Evolutionary conservation across 306 rosid genomes (phyloP).

Genomic region (Quercus suber): DNA sequence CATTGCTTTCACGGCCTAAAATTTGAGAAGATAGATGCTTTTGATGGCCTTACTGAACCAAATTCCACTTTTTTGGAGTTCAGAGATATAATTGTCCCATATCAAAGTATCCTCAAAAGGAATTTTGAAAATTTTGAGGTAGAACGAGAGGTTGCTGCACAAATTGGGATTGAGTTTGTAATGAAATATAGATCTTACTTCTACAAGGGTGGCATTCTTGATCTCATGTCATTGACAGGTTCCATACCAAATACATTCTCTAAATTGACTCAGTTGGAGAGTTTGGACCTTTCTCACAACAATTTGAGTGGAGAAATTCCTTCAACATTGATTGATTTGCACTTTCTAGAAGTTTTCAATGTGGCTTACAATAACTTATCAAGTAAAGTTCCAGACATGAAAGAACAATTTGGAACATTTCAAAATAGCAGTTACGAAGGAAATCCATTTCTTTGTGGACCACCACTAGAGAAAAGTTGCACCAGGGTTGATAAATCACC

Average conservation of each 20-base stretch:
- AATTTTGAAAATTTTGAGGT: background rate
- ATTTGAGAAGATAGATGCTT: background rate
- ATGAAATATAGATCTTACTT: slow-evolving; percentile 6
- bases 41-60: background rate
- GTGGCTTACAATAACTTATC: slow-evolving; percentile 25
- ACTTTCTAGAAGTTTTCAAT: slow-evolving; percentile 7
- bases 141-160: background rate
- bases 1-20: slow-evolving; percentile 1
- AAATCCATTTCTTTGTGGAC: slow-evolving; percentile 16
- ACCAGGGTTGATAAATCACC: background rate
- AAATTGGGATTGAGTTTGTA: slow-evolving; percentile 7
- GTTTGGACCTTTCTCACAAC: slow-evolving; percentile 22
- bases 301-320: slow-evolving; percentile 25
- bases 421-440: slow-evolving; percentile 7
- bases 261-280: background rate
- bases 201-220: slow-evolving; percentile 11
- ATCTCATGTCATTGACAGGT: slow-evolving; percentile 13
- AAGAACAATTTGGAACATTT: slow-evolving; percentile 12
- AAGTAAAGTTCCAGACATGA: background rate
- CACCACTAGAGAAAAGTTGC: background rate
- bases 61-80: background rate
- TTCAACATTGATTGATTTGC: background rate
- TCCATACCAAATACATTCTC: slow-evolving; percentile 12
- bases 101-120: background rate
- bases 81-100: background rate